These are phyloP conservation scores for Apiotrichum mycotoxinovorans DNA, from an alignment of 1,284 basidiomycete genomes.

Conservation along the genomic window DNA sequence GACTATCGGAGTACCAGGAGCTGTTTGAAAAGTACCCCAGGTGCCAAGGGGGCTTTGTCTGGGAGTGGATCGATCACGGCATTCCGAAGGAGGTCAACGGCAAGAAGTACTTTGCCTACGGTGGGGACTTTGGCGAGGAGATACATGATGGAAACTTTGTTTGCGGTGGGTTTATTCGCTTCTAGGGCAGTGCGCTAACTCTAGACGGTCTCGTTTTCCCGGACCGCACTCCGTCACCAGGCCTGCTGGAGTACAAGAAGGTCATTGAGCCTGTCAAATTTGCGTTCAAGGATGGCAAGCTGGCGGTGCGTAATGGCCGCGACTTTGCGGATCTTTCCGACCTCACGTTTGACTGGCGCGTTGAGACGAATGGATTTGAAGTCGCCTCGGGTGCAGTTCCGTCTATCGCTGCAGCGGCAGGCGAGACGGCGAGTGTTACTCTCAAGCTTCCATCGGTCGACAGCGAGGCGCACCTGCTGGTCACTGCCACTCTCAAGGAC, in stretches of 20 bases:
- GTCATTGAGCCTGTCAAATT: slow-evolving; percentile 21
- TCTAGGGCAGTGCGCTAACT: no score
- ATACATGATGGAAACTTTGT: slow-evolving; percentile 28
- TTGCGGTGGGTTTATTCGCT: not conserved
- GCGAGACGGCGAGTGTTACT: not conserved
- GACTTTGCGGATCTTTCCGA: slow-evolving; percentile 12
- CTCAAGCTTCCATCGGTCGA: not conserved
- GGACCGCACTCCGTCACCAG: slow-evolving; percentile 23
- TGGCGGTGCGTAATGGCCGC: slow-evolving; percentile 11
- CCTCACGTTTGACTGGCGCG: slow-evolving; percentile 13
- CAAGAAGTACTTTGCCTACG: slow-evolving; percentile 20
- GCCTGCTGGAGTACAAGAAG: slow-evolving; percentile 19
- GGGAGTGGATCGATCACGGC: slow-evolving; percentile 34
- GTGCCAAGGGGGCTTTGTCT: slow-evolving; percentile 26
- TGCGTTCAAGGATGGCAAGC: not conserved
- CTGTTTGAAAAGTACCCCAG: slow-evolving; percentile 27
- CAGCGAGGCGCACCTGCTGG: slow-evolving; percentile 1
- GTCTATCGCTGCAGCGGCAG: not conserved
- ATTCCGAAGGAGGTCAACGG: slow-evolving; percentile 15
- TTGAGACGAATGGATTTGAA: slow-evolving; percentile 11
- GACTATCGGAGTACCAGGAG: slow-evolving; percentile 22
- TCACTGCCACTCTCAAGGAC: slow-evolving; percentile 5
- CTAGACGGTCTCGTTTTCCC: slow-evolving; percentile 27
- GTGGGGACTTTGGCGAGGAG: slow-evolving; percentile 31
- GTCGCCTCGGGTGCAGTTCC: slow-evolving; percentile 3